These are phyloP conservation scores for Didymosphaeria variabile DNA, from an alignment of 2,329 filamentous ascomycete genomes.

Conservation along the genomic window DNA sequence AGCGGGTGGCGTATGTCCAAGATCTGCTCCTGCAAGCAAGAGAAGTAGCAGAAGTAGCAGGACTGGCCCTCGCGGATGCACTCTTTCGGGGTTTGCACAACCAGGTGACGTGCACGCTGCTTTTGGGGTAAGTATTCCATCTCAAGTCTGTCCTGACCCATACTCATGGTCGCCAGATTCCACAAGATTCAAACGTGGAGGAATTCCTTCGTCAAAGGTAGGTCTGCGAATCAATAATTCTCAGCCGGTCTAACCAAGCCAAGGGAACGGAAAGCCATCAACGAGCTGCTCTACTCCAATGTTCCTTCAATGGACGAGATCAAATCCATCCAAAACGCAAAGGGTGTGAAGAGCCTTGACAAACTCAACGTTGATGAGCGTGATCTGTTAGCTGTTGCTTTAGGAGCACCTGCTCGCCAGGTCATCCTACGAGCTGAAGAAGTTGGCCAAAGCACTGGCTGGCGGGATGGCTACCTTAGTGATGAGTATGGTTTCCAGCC, in stretches of 20 bases:
- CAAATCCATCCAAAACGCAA: constrained; percentile 34
- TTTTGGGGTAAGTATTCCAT: constrained; percentile 25
- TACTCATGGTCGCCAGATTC: constrained; percentile 25
- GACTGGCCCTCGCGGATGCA: constrained; percentile 35
- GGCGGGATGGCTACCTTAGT: constrained; percentile 63
- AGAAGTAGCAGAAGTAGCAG: constrained; percentile 23
- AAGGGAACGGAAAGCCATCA: constrained; percentile 39
- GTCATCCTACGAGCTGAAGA: constrained; percentile 64
- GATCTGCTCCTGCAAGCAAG: constrained; percentile 23
- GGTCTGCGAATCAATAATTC: background rate
- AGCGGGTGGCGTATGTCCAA: constrained; percentile 26
- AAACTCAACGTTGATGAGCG: constrained; percentile 58
- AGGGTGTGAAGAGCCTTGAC: constrained; percentile 58
- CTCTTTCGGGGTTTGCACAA: constrained; percentile 35
- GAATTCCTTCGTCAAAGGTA: constrained; percentile 37
- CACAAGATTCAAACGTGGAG: constrained; percentile 28
- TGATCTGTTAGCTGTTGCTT: constrained; percentile 61
- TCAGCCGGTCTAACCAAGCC: constrained; percentile 7
- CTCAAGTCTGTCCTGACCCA: background rate
- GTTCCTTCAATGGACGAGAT: constrained; percentile 38
- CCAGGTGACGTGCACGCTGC: constrained; percentile 35
- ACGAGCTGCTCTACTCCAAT: constrained; percentile 37
- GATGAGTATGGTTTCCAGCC: constrained; percentile 63
- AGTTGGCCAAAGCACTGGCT: constrained; percentile 61
- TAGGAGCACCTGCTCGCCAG: constrained; percentile 64